A percentile compares a stretch with the other conserved stretches of the same genome.
Evolutionary conservation across 2,329 filamentous ascomycete genomes (phyloP).

Genomic region (Lasiodiplodia citricola): DNA sequence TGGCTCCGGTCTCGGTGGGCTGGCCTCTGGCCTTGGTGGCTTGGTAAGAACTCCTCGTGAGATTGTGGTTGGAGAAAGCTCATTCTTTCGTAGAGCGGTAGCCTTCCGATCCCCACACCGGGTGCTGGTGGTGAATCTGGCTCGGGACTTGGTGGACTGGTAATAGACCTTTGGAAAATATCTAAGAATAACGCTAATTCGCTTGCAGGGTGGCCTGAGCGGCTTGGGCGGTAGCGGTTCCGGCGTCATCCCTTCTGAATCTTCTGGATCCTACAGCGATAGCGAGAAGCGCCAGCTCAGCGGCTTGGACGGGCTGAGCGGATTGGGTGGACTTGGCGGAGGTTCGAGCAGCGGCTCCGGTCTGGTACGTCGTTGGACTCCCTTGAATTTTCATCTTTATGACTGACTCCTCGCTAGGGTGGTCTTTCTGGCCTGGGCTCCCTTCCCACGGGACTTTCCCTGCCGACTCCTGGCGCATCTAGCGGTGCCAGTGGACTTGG

Average conservation of each 20-base stretch:
- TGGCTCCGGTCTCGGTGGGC: background rate
- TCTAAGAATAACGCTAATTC: background rate
- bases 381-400: background rate
- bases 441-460: background rate
- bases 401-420: background rate
- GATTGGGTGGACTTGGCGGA: background rate
- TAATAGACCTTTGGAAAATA: background rate
- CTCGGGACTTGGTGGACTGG: background rate
- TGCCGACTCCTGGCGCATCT: background rate
- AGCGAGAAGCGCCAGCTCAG: constrained; percentile 12
- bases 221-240: background rate
- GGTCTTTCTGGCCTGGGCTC: background rate
- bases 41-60: background rate
- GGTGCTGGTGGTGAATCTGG: background rate
- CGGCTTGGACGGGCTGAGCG: background rate
- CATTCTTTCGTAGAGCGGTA: background rate
- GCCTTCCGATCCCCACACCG: background rate
- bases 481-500: background rate
- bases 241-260: constrained; percentile 1
- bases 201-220: background rate
- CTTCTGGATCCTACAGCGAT: background rate
- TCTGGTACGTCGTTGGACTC: background rate
- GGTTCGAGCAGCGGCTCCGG: background rate
- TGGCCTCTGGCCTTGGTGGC: background rate
- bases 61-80: background rate